A percentile compares a stretch with the other conserved stretches of the same genome.
phyloP scores from a whole-genome alignment of 1,284 basidiomycete genomes.

The Ceratobasidium sp. region DNA sequence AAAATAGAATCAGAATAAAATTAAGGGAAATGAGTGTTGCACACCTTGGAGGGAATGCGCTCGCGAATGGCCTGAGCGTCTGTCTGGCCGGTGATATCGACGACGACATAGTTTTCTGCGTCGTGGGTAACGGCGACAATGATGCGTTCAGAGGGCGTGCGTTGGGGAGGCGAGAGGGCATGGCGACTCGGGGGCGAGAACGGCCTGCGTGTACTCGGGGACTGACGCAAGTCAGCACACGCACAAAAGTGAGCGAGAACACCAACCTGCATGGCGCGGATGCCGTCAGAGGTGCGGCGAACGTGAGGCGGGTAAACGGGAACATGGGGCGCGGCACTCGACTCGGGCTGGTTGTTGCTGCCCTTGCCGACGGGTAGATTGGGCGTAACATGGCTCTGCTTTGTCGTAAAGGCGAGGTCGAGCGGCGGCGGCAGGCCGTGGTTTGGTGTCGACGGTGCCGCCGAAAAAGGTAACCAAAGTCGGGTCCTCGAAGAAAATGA shows the following conservation, averaged over 20 bases:
- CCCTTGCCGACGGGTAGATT: conserved; percentile 38
- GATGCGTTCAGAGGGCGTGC: conserved; percentile 60
- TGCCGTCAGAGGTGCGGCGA: conserved; percentile 3
- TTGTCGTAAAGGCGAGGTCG: conserved; percentile 29
- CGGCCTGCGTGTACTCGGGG: conserved; percentile 33
- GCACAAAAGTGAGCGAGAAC: neutral
- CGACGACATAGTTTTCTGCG: conserved; percentile 81
- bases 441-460: conserved; percentile 20
- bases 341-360: conserved; percentile 40
- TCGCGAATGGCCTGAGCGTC: conserved; percentile 83
- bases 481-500: neutral
- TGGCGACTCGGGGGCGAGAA: conserved; percentile 28
- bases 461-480: conserved; percentile 5
- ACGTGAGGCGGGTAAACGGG: neutral
- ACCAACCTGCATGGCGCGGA: neutral
- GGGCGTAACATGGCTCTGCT: conserved; percentile 35
- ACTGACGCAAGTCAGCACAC: neutral
- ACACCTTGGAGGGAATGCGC: conserved; percentile 85
- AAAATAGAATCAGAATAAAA: conserved; percentile 32
- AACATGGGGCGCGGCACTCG: conserved; percentile 1
- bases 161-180: neutral
- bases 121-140: conserved; percentile 84
- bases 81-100: conserved; percentile 80
- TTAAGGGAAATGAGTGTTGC: conserved; percentile 52
- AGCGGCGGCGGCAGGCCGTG: conserved; percentile 18